Evolutionary conservation across 2,329 filamentous ascomycete genomes (phyloP), one percentile per base, ranked within the genome.

Genomic region (Cladosporium colombiae): DNA sequence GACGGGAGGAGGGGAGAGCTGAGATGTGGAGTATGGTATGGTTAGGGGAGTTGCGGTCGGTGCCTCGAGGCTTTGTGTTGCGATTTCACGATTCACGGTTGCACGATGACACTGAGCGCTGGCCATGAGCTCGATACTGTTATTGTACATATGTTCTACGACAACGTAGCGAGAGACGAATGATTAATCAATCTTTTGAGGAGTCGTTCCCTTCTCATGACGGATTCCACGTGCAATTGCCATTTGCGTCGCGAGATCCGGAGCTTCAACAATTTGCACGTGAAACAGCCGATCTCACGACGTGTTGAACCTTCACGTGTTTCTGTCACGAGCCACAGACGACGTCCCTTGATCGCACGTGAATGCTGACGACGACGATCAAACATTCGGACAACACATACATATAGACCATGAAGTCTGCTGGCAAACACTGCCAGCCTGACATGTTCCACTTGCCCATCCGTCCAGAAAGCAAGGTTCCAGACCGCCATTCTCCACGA

Each of bases 401-500:
- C 37, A 44, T 44, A n/a, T 13, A 37, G 11, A 37, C 6, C 27
- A 29, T 33, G 3, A 40, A 40, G 35, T 37, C 35, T 40, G 35
- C 35, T 18, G 35, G 16, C 35, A 18, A 40, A 7, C 35, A 40
- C 8, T 7, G 18, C 37, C 37, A 10, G 8, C 37, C 37, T 44
- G 37, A 44, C 18, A 44, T 44, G 37, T 18, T 50, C 33, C 33
- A 35, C 33, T 14, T 35, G 23, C 46, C 16, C 11, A n/a, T 52
- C 49, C 49, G 29, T 16, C 23, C 11, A 29, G 29, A 53, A 53
- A n/a, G 13, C 21, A 57, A 21, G 33, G 55, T 40, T 57, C 33
- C 55, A 57, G 55, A 57, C 55, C 55, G 55, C 55, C 55, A 23
- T 33, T 57, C 49, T 40, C 52, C 52, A 6, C 27, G 27, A 55